These are phyloP conservation scores for Pythium grandisporangium DNA, from an alignment of 352 stramenopile species.

Conservation along the genomic window DNA sequence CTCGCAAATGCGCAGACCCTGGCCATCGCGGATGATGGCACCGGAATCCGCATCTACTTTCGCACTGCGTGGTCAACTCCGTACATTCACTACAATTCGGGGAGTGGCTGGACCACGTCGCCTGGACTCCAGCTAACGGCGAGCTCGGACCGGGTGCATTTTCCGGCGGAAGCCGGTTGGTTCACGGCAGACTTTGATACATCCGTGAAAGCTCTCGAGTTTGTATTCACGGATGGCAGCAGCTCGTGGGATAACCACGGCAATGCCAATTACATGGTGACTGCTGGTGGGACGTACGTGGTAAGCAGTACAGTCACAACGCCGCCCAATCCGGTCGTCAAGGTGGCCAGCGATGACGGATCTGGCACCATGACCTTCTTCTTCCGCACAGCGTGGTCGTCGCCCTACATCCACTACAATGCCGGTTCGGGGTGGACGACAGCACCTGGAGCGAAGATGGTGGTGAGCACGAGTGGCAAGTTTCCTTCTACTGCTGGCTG, in stretches of 20 bases:
- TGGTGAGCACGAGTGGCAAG: slow-evolving; percentile 13
- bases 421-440: slow-evolving; percentile 20
- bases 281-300: slow-evolving; percentile 18
- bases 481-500: slow-evolving; percentile 30
- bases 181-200: slow-evolving; percentile 23
- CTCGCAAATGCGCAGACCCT: slow-evolving; percentile 21
- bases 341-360: slow-evolving; percentile 18
- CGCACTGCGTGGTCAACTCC: slow-evolving; percentile 29
- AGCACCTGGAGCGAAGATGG: slow-evolving; percentile 21
- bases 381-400: slow-evolving; percentile 34
- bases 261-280: slow-evolving; percentile 29
- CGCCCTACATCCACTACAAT: slow-evolving; percentile 41
- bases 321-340: slow-evolving; percentile 4
- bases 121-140: slow-evolving; percentile 18
- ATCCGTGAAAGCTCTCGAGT: slow-evolving; percentile 14
- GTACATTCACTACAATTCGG: slow-evolving; percentile 39
- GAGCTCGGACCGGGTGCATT: slow-evolving; percentile 22
- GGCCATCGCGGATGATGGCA: slow-evolving; percentile 22
- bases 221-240: slow-evolving; percentile 32
- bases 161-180: slow-evolving; percentile 27
- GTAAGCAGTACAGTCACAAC: slow-evolving; percentile 3
- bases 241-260: slow-evolving; percentile 33
- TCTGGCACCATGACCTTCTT: slow-evolving; percentile 32
- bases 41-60: slow-evolving; percentile 34
- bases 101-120: slow-evolving; percentile 22